Percentiles rank a stretch among this genome's conserved stretches.
Evolutionary conservation across 495 filamentous ascomycete genomes (phyloP).

Genomic region (Aspergillus taichungensis): DNA sequence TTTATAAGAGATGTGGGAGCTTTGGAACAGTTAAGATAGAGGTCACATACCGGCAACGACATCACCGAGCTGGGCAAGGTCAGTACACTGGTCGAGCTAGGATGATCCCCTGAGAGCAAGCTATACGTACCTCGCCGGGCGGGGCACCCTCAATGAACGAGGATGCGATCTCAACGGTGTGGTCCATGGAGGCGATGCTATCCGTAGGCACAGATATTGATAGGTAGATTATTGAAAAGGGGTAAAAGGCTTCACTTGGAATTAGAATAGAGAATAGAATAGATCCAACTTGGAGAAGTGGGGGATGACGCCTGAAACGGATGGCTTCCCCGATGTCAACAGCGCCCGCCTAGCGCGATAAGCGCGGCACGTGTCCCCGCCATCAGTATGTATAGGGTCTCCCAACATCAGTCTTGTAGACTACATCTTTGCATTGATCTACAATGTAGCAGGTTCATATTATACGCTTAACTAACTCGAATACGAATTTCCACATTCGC

Average conservation of each 20-base stretch:
- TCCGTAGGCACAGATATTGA: neutral
- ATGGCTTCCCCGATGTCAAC: constrained; percentile 16
- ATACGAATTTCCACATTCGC: too few species aligned
- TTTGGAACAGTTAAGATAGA: neutral
- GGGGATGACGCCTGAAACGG: neutral
- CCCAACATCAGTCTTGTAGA: neutral
- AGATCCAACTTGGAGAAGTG: neutral
- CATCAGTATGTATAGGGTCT: neutral
- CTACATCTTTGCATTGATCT: neutral
- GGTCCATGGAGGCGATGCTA: constrained; percentile 22
- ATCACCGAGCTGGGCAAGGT: constrained; percentile 61
- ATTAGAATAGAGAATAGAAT: neutral
- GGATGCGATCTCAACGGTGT: constrained; percentile 56
- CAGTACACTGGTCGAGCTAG: neutral
- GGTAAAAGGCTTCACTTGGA: neutral
- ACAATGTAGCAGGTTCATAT: too few species aligned
- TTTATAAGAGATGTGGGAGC: neutral
- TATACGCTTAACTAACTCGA: too few species aligned
- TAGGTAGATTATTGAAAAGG: neutral
- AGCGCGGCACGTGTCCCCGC: constrained; percentile 10
- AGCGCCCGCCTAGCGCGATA: constrained; percentile 14
- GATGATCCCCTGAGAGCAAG: too few species aligned
- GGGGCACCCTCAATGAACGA: constrained; percentile 92
- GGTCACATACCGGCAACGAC: constrained; percentile 68
- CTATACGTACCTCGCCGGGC: constrained; percentile 77